Evolutionary conservation across 495 filamentous ascomycete species (phyloP).

Genomic region (Penicillium verhagenii): DNA sequence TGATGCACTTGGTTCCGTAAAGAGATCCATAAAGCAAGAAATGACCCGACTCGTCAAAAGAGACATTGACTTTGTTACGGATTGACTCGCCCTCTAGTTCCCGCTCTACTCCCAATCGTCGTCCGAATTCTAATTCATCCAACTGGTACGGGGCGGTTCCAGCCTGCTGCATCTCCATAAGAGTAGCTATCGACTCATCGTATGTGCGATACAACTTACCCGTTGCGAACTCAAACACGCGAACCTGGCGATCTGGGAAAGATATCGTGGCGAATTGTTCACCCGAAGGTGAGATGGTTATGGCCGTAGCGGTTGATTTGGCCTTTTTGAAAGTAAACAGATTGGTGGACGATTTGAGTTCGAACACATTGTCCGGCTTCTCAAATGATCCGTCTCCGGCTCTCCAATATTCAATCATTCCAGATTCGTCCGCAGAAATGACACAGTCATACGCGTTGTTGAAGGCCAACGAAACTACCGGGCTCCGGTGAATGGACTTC

Average conservation of each 20-base stretch:
- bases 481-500: constrained; percentile 69
- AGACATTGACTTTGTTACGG: constrained; percentile 75
- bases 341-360: constrained; percentile 86
- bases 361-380: constrained; percentile 89
- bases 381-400: constrained; percentile 72
- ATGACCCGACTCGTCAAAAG: constrained; percentile 94
- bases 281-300: constrained; percentile 83
- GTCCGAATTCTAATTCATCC: constrained; percentile 88
- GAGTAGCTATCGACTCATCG: constrained; percentile 83
- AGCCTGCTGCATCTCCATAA: constrained; percentile 92
- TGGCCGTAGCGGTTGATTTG: constrained; percentile 79
- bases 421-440: constrained; percentile 80
- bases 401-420: constrained; percentile 97
- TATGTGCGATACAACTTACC: constrained; percentile 89
- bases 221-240: constrained; percentile 87
- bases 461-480: constrained; percentile 81
- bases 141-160: constrained; percentile 76
- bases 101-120: constrained; percentile 81
- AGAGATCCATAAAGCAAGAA: constrained; percentile 95
- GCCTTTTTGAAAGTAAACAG: constrained; percentile 97
- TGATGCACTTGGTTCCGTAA: constrained; percentile 87
- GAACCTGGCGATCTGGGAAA: constrained; percentile 87
- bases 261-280: constrained; percentile 87
- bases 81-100: constrained; percentile 72
- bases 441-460: constrained; percentile 90